phyloP scores from a whole-genome alignment of 2,329 filamentous ascomycete species.

The Microcera coccophila region DNA sequence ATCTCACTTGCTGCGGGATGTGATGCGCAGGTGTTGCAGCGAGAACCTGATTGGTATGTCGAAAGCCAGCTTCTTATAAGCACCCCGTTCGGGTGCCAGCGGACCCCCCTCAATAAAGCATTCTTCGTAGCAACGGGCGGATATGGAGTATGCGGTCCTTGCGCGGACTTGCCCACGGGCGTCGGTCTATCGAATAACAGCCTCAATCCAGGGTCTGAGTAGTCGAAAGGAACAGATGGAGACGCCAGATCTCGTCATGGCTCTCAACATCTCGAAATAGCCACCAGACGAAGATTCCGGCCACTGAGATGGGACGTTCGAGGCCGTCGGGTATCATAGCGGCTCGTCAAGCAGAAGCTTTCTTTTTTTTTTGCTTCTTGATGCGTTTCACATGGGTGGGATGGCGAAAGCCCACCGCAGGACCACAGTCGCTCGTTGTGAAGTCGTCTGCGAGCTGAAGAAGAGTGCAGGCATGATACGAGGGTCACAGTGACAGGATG shows the following conservation, averaged over 20 bases:
- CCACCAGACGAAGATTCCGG: no score
- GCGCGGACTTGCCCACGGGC: conserved; percentile 12
- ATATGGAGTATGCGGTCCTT: conserved; percentile 3
- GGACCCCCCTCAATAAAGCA: neutral
- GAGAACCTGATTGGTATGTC: conserved; percentile 24
- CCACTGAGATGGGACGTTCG: no score
- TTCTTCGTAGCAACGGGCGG: neutral
- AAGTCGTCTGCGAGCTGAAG: neutral
- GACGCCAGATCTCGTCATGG: conserved; percentile 21
- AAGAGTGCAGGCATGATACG: neutral
- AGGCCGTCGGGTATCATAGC: conserved; percentile 11
- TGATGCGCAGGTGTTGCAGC: conserved; percentile 25
- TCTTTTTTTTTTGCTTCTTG: no score
- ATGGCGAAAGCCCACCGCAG: neutral
- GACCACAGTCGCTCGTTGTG: neutral
- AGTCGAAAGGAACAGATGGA: conserved; percentile 9
- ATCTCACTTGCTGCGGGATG: conserved; percentile 26
- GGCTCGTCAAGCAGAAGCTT: conserved; percentile 4
- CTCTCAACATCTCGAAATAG: neutral
- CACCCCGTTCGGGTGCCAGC: conserved; percentile 7
- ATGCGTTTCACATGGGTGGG: no score
- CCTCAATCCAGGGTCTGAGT: conserved; percentile 19
- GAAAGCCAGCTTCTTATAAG: neutral
- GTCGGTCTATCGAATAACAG: conserved; percentile 21
- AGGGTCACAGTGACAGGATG: neutral